A percentile compares a stretch with the other conserved stretches of the same genome.
These are phyloP conservation scores for Pseudonitzschia delicatissima DNA, from an alignment of 108 stramenopile species.

Conservation along the genomic window DNA sequence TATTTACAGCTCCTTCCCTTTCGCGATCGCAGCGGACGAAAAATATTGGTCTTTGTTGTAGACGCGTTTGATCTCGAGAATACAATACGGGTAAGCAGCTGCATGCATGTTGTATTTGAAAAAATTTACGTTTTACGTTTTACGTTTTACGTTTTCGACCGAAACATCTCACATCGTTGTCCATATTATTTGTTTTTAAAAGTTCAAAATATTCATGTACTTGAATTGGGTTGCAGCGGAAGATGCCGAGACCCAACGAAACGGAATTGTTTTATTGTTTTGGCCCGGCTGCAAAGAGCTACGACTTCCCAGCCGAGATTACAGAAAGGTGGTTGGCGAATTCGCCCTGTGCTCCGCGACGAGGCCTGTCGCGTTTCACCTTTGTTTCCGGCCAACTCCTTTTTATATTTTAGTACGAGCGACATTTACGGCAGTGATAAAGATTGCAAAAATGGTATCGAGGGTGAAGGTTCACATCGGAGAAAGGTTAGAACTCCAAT, in stretches of 20 bases:
- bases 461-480: neutral
- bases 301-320: neutral
- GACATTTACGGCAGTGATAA: neutral
- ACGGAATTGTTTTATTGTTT: constrained; percentile 1
- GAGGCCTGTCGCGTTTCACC: neutral
- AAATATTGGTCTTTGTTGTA: neutral
- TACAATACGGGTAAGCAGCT: neutral
- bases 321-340: neutral
- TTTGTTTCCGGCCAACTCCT: neutral
- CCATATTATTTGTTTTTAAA: neutral
- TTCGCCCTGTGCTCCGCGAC: neutral
- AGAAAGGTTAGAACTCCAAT: neutral
- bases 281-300: constrained; percentile 7
- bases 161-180: neutral
- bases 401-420: neutral
- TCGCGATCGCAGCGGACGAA: neutral
- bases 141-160: too few species aligned
- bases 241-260: constrained; percentile 9
- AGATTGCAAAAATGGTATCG: neutral
- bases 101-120: neutral
- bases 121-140: too few species aligned
- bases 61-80: neutral
- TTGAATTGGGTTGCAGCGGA: neutral
- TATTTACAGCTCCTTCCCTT: constrained; percentile 6
- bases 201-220: constrained; percentile 11